Evolutionary conservation across 2,329 filamentous ascomycete species (phyloP).

Genomic region (Fusarium circinatum): DNA sequence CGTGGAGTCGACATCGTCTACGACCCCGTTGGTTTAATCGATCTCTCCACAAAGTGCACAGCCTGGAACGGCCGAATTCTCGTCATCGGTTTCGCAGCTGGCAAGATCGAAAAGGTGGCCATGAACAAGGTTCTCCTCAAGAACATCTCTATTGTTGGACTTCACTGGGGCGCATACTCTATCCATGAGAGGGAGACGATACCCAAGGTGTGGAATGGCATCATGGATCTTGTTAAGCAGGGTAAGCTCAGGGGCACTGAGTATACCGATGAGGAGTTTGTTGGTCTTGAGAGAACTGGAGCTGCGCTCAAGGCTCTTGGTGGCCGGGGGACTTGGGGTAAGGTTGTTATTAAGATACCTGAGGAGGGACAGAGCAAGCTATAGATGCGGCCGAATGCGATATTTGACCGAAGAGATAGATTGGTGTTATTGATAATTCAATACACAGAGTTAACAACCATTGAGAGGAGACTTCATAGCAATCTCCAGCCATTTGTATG

Average conservation of each 20-base stretch:
- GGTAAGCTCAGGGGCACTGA: slow-evolving; percentile 86
- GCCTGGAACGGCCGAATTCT: slow-evolving; percentile 92
- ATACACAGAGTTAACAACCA: background rate
- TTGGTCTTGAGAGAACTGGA: slow-evolving; percentile 82
- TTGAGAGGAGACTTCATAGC: background rate
- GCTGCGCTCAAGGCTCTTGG: slow-evolving; percentile 82
- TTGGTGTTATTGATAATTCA: background rate
- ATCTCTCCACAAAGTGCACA: slow-evolving; percentile 87
- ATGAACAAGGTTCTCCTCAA: slow-evolving; percentile 93
- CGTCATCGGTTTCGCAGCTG: slow-evolving; percentile 84
- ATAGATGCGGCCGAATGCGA: slow-evolving; percentile 43
- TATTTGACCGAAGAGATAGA: background rate
- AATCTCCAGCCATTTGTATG: background rate
- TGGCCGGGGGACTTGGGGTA: slow-evolving; percentile 89
- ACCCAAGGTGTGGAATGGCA: slow-evolving; percentile 80
- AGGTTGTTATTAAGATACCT: slow-evolving; percentile 89
- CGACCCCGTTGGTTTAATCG: slow-evolving; percentile 91
- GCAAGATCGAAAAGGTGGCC: slow-evolving; percentile 86
- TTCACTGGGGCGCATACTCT: slow-evolving; percentile 92
- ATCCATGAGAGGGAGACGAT: slow-evolving; percentile 77
- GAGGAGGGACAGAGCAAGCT: slow-evolving; percentile 71
- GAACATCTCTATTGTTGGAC: slow-evolving; percentile 88
- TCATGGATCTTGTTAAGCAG: slow-evolving; percentile 79
- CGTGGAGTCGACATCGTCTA: slow-evolving; percentile 90
- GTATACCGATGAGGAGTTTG: slow-evolving; percentile 83